Conservation (phyloP, 1,139 yeast genomes). For the Neolecta irregularis region DNA sequence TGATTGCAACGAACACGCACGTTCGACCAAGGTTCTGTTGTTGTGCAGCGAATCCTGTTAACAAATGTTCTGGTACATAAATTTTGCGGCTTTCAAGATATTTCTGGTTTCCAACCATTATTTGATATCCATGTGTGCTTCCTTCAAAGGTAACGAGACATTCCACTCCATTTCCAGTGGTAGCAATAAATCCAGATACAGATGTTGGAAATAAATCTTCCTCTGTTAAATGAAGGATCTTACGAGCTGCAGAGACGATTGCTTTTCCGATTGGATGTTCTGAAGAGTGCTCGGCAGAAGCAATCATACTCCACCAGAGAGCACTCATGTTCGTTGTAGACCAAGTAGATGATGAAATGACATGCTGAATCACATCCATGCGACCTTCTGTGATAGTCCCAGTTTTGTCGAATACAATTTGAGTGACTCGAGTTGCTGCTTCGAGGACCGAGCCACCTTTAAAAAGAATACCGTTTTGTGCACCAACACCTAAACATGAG, state of each 20-base stretch:
- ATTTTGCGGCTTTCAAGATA: slow-evolving; percentile 27
- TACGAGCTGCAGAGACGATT: slow-evolving; percentile 29
- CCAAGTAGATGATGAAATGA: slow-evolving; percentile 6
- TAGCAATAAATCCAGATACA: slow-evolving; percentile 33
- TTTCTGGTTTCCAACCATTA: slow-evolving; percentile 44
- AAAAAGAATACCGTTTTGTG: slow-evolving; percentile 71
- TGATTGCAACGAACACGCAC: slow-evolving; percentile 22
- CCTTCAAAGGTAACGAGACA: slow-evolving; percentile 29
- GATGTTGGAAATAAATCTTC: slow-evolving; percentile 24
- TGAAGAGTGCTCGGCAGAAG: slow-evolving; percentile 50
- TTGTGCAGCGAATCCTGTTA: slow-evolving; percentile 5
- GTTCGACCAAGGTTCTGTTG: slow-evolving; percentile 8
- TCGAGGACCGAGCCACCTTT: slow-evolving; percentile 90
- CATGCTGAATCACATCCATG: slow-evolving; percentile 39
- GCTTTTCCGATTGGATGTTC: slow-evolving; percentile 87
- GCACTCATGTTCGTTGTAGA: slow-evolving; percentile 9
- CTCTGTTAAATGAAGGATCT: slow-evolving; percentile 14
- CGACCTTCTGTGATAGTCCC: slow-evolving; percentile 85
- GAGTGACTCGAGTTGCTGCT: slow-evolving; percentile 45
- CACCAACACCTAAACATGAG: too few species aligned
- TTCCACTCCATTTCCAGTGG: slow-evolving; percentile 58
- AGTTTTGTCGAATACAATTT: slow-evolving; percentile 81
- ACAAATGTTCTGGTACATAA: slow-evolving; percentile 15
- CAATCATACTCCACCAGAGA: slow-evolving; percentile 45
- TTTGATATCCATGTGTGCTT: slow-evolving; percentile 18